Percentiles rank a stretch among this genome's conserved stretches.
Evolutionary conservation across 495 filamentous ascomycete species (phyloP).

Genomic region (Talaromyces adpressus): DNA sequence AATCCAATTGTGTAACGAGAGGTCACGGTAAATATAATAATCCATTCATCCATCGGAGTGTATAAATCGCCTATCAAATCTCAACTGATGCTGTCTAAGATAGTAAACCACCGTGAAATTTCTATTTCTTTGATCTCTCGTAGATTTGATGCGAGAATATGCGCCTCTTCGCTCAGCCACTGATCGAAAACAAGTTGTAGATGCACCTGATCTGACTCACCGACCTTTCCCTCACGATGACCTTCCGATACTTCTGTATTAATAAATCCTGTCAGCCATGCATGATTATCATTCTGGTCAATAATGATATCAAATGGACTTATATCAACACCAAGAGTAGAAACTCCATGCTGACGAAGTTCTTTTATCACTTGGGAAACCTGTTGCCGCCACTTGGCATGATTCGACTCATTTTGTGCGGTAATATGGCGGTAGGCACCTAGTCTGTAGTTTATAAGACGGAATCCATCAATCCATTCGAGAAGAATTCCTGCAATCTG

Average conservation of each 20-base stretch:
- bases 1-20: neutral
- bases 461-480: constrained; percentile 4
- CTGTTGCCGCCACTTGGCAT: neutral
- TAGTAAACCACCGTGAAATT: neutral
- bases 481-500: constrained; percentile 2
- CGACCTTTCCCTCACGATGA: neutral
- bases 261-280: neutral
- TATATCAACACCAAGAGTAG: neutral
- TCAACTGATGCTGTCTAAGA: neutral
- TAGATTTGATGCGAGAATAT: neutral
- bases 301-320: constrained; percentile 3
- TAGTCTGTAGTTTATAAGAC: neutral
- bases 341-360: constrained; percentile 1
- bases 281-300: neutral
- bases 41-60: neutral
- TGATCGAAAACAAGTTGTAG: constrained; percentile 2
- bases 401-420: neutral
- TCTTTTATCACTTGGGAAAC: neutral
- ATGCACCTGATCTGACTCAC: neutral
- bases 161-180: constrained; percentile 1
- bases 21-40: neutral
- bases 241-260: neutral
- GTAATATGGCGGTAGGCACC: neutral
- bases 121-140: neutral
- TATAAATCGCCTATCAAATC: neutral